Conservation (phyloP, 805 yeast species). For the Wickerhamomyces canadensis region DNA sequence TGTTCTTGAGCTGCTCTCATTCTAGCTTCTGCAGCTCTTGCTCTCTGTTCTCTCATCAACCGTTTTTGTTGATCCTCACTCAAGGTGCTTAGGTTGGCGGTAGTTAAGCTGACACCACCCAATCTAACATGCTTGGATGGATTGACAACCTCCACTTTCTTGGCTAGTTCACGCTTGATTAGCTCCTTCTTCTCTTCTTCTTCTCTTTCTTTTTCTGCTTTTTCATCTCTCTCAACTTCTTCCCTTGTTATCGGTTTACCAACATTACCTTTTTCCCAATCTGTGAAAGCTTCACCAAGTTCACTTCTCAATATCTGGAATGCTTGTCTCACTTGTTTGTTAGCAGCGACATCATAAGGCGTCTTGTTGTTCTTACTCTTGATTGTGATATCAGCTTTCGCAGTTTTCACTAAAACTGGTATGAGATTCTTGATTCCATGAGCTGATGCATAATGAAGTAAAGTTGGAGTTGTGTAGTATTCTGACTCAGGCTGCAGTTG, state of each 20-base stretch:
- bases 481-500: slow-evolving; percentile 48
- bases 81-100: slow-evolving; percentile 51
- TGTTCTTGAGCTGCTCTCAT: slow-evolving; percentile 29
- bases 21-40: slow-evolving; percentile 94
- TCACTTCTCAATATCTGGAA: slow-evolving; percentile 65
- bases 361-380: slow-evolving; percentile 51
- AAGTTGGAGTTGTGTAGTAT: slow-evolving; percentile 57
- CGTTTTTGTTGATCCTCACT: slow-evolving; percentile 69
- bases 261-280: slow-evolving; percentile 68
- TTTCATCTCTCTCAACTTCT: slow-evolving; percentile 40
- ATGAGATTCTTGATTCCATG: slow-evolving; percentile 66
- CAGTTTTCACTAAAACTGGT: slow-evolving; percentile 46
- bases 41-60: slow-evolving; percentile 89
- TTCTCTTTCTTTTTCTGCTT: slow-evolving; percentile 31
- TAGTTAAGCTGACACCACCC: slow-evolving; percentile 25
- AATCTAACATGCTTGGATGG: slow-evolving; percentile 32
- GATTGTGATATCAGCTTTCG: slow-evolving; percentile 68
- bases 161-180: slow-evolving; percentile 41
- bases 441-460: slow-evolving; percentile 73
- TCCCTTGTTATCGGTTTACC: slow-evolving; percentile 54
- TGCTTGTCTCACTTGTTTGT: slow-evolving; percentile 38
- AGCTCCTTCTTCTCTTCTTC: slow-evolving; percentile 33
- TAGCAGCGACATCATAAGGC: slow-evolving; percentile 60
- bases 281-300: slow-evolving; percentile 63
- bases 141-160: slow-evolving; percentile 31